phyloP scores from a whole-genome alignment of 1,284 basidiomycete genomes.

The Puccinia polysora region DNA sequence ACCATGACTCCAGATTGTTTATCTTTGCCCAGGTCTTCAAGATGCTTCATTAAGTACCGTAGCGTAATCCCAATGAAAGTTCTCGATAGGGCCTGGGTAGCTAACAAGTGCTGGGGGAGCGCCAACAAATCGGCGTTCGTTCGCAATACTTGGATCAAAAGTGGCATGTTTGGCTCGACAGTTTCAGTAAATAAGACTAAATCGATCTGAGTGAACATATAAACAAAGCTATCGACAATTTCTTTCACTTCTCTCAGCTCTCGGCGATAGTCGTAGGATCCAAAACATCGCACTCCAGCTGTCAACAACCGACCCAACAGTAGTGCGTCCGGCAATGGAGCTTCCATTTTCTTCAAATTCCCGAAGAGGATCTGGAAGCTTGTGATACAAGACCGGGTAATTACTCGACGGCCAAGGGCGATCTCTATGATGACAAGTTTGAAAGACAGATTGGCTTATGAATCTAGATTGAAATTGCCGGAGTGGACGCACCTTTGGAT shows the following conservation, averaged over 20 bases:
- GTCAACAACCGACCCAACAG: conserved; percentile 82
- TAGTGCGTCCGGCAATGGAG: conserved; percentile 75
- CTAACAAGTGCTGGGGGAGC: conserved; percentile 80
- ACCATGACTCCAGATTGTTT: conserved; percentile 80
- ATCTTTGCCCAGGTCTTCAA: conserved; percentile 78
- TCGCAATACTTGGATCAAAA: conserved; percentile 71
- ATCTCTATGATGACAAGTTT: conserved; percentile 28
- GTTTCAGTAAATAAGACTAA: conserved; percentile 89
- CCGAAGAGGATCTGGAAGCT: conserved; percentile 71
- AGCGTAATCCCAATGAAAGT: conserved; percentile 90
- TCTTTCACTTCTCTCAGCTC: conserved; percentile 80
- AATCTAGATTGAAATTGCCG: background rate
- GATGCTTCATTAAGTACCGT: conserved; percentile 74
- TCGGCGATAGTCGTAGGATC: conserved; percentile 67
- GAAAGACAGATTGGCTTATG: background rate
- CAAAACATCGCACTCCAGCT: conserved; percentile 75
- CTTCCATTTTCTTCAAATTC: conserved; percentile 67
- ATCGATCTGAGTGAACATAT: conserved; percentile 74
- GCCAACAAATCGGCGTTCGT: conserved; percentile 73
- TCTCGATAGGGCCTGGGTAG: conserved; percentile 75
- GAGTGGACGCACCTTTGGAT: conserved; percentile 22
- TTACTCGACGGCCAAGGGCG: conserved; percentile 68
- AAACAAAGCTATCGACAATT: conserved; percentile 77
- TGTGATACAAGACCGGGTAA: conserved; percentile 84
- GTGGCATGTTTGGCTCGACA: conserved; percentile 79